A percentile compares a stretch with the other conserved stretches of the same genome.
These are phyloP conservation scores for Wickerhamiella alocasiicola DNA, from an alignment of 805 yeast species.

Conservation along the genomic window DNA sequence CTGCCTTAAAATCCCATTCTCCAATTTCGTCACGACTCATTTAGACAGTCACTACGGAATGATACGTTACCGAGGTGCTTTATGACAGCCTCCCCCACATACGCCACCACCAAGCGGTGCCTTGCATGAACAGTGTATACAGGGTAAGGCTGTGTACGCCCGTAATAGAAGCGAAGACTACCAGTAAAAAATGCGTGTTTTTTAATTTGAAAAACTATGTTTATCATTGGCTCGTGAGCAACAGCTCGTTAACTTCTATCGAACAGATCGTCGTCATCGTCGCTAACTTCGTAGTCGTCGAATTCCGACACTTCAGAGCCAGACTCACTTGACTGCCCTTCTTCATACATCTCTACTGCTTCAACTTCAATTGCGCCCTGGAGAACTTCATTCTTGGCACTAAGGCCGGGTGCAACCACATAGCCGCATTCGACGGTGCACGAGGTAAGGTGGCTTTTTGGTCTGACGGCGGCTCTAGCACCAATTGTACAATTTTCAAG, in stretches of 20 bases:
- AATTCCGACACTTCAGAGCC: slow-evolving; percentile 19
- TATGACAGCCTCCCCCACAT: too few relatives aligned
- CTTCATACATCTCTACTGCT: slow-evolving; percentile 27
- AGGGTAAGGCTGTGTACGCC: too few relatives aligned
- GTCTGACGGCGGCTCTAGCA: slow-evolving; percentile 44
- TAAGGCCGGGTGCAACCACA: slow-evolving; percentile 38
- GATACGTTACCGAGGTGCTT: too few relatives aligned
- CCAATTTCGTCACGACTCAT: too few relatives aligned
- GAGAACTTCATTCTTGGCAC: slow-evolving; percentile 29
- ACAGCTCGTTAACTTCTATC: slow-evolving; percentile 20
- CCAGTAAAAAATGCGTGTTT: too few relatives aligned
- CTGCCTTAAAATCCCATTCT: slow-evolving; percentile 10
- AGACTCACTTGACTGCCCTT: slow-evolving; percentile 17
- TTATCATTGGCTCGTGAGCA: too few relatives aligned
- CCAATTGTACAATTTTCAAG: slow-evolving; percentile 87
- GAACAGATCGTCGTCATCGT: slow-evolving; percentile 24
- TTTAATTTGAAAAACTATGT: too few relatives aligned
- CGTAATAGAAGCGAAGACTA: too few relatives aligned
- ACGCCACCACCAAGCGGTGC: too few relatives aligned
- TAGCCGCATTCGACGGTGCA: slow-evolving; percentile 81
- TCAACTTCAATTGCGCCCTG: slow-evolving; percentile 24
- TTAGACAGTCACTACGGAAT: too few relatives aligned
- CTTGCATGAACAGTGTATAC: too few relatives aligned
- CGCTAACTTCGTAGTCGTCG: slow-evolving; percentile 18
- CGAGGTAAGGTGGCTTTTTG: slow-evolving; percentile 54